phyloP scores from a whole-genome alignment of 2,329 filamentous ascomycete genomes.

The Dendrostoma leiphaemia region DNA sequence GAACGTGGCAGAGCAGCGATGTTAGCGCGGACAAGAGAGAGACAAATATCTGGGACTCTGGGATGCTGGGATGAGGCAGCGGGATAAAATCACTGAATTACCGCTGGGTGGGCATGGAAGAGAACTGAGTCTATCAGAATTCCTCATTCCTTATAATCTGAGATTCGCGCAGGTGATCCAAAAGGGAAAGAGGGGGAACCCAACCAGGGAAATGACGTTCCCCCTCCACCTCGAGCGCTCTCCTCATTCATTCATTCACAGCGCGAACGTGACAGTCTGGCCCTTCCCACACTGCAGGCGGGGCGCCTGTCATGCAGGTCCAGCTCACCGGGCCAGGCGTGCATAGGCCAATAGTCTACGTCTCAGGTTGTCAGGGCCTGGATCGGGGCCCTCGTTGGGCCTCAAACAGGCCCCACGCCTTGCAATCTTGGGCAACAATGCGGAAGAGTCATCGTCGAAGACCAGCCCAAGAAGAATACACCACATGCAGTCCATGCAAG shows the following conservation, averaged over 20 bases:
- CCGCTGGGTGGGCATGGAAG: not conserved
- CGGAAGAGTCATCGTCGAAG: not conserved
- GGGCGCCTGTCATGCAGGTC: not conserved
- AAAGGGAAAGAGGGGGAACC: constrained; percentile 7
- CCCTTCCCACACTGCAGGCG: too few relatives aligned
- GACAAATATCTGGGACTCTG: not conserved
- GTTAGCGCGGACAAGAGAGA: not conserved
- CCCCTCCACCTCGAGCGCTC: not conserved
- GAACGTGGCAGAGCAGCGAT: not conserved
- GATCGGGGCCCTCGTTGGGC: not conserved
- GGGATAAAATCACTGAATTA: not conserved
- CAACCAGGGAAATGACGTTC: constrained; percentile 2
- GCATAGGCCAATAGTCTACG: too few relatives aligned
- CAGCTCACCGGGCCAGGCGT: not conserved
- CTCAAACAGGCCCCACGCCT: not conserved
- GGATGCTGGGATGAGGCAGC: not conserved
- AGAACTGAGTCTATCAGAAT: not conserved
- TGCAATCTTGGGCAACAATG: not conserved
- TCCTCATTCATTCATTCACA: too few relatives aligned
- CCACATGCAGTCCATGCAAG: too few relatives aligned
- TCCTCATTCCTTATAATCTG: not conserved
- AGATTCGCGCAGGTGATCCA: not conserved
- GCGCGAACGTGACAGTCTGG: not conserved
- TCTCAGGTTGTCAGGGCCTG: not conserved
- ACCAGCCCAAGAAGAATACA: too few relatives aligned